Evolutionary conservation across 2,329 filamentous ascomycete genomes (phyloP), one percentile per base, ranked within the genome.

Genomic region (Thermomyces lanuginosus): DNA sequence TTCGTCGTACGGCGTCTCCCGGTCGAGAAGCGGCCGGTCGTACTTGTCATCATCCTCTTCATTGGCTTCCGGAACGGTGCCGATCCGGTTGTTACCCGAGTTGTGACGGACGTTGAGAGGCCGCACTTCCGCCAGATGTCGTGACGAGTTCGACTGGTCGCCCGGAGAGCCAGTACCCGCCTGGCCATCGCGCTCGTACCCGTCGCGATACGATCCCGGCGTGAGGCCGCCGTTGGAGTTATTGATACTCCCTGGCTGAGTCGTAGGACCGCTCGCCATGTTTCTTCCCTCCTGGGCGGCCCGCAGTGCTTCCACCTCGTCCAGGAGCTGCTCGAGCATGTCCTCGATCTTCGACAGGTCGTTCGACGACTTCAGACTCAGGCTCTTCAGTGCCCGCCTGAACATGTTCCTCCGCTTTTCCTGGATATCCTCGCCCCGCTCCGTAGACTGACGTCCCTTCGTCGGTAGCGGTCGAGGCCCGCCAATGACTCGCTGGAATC

Each of bases 321-420:
- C 78, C 11, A 98, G 69, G 12, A 98, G 67, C 46, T 92, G 83
- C 51, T 89, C 79, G 17, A 98, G 67, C 77, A 89, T 86, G 34
- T 81, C 77, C 50, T 89, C 81, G 35, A 93, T 92, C 41, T 82
- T 78, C 37, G 73, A 71, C 27, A 93, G 67, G 41, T 98, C 89
- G 42, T 78, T 86, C 5, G 77, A 74, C 27, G 82, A 86, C 58
- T 89, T 91, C 45, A 77, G 69, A 41, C 82, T 82, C 26, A 98
- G 62, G 3, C 84, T 84, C 48, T 91, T 86, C 26, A 98, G 63
- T n/a, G 89, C 89, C 36, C 86, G 74, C 43, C 77, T 79, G 58
- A 95, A 89, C n/a, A 98, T 69, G 46, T 82, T 92, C 54, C 82
- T 79, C 47, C 82, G 83, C 67, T 93, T 93, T 22, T 68, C 64